A percentile compares a stretch with the other conserved stretches of the same genome.
Conservation (phyloP, 2,329 filamentous ascomycete genomes). For the Pseudopithomyces chartarum region DNA sequence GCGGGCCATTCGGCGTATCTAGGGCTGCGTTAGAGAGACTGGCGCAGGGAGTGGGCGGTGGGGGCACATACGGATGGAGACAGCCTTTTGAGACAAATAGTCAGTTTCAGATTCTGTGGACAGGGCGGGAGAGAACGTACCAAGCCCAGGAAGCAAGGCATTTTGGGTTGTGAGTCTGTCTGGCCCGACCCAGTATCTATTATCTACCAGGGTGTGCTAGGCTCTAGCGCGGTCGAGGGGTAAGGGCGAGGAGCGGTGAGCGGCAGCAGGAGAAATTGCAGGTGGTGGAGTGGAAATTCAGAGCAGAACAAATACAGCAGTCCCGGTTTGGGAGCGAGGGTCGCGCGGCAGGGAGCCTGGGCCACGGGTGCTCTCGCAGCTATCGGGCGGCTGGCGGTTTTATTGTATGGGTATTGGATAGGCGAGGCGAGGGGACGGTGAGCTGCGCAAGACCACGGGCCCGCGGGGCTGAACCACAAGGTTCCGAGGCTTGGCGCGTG, state of each 20-base stretch:
- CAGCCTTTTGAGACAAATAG: not conserved
- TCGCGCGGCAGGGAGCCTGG: not conserved
- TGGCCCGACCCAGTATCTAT: not conserved
- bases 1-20: slow-evolving; percentile 77
- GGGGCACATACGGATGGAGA: slow-evolving; percentile 5
- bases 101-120: not conserved
- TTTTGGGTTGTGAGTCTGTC: slow-evolving; percentile 35
- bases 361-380: not conserved
- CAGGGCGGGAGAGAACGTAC: slow-evolving; percentile 72
- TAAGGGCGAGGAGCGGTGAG: not conserved
- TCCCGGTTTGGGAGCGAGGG: not conserved
- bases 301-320: not conserved
- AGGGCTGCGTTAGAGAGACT: not conserved
- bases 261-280: not conserved
- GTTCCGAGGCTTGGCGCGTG: slow-evolving; percentile 3
- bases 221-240: not conserved
- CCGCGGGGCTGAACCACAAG: slow-evolving; percentile 4
- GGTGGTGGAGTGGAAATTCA: no score
- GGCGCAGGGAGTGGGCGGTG: not conserved
- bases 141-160: slow-evolving; percentile 99
- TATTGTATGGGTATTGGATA: not conserved
- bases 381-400: slow-evolving; percentile 1
- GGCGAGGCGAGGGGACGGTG: slow-evolving; percentile 18
- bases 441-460: slow-evolving; percentile 10
- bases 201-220: not conserved